These are phyloP conservation scores for Micromonas commoda DNA, from an alignment of 139 green algal genomes.

Conservation along the genomic window DNA sequence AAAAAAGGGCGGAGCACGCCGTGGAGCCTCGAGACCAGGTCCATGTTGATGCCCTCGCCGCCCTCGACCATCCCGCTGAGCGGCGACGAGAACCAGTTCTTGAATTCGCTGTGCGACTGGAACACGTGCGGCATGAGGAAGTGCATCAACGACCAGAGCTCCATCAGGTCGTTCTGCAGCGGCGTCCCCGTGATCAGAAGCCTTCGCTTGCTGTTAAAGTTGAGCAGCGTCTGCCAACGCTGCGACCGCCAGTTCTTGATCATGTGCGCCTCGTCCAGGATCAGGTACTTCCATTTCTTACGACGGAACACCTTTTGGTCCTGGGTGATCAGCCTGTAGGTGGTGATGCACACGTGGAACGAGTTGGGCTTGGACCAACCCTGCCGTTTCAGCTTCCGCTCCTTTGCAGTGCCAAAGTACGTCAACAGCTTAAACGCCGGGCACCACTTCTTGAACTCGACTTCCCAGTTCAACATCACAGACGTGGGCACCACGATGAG, in stretches of 20 bases:
- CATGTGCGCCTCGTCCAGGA: slow-evolving; percentile 99
- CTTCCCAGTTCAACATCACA: slow-evolving; percentile 99
- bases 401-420: slow-evolving; percentile 79
- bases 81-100: slow-evolving; percentile 93
- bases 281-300: slow-evolving; percentile 98
- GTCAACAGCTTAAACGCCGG: slow-evolving; percentile 98
- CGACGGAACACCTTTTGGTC: slow-evolving; percentile 89
- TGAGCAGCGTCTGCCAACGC: slow-evolving; percentile 94
- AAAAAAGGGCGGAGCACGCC: slow-evolving; percentile 90
- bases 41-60: slow-evolving; percentile 53
- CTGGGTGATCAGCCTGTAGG: slow-evolving; percentile 90
- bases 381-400: slow-evolving; percentile 69
- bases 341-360: slow-evolving; percentile 99
- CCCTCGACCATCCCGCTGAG: slow-evolving; percentile 86
- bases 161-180: slow-evolving; percentile 97
- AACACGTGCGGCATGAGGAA: slow-evolving; percentile 92
- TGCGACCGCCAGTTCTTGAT: slow-evolving; percentile 99
- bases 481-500: slow-evolving; percentile 80
- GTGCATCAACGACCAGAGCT: slow-evolving; percentile 96
- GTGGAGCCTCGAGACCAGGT: slow-evolving; percentile 89
- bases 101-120: slow-evolving; percentile 68
- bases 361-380: slow-evolving; percentile 94
- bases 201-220: slow-evolving; percentile 89
- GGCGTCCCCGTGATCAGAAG: slow-evolving; percentile 93
- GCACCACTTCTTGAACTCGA: slow-evolving; percentile 99